Percentiles rank a stretch among this genome's conserved stretches.
Evolutionary conservation across 805 yeast species (phyloP).

Genomic region (Kazachstania viticola): DNA sequence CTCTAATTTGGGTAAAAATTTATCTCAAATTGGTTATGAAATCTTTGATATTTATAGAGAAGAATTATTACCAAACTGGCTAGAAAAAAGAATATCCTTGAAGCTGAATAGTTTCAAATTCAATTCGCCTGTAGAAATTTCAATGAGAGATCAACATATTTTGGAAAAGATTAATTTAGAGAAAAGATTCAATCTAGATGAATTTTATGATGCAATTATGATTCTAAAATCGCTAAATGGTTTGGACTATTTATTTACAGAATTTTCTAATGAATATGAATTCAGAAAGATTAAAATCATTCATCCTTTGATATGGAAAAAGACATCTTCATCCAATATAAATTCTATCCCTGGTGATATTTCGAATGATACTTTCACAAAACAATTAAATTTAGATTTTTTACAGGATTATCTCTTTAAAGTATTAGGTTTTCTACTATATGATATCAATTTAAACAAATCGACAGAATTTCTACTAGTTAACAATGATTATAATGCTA

Average conservation of each 20-base stretch:
- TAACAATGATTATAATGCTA: constrained; percentile 38
- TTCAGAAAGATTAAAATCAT: constrained; percentile 60
- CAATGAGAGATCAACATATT: constrained; percentile 53
- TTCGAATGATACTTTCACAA: constrained; percentile 23
- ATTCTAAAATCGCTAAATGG: constrained; percentile 70
- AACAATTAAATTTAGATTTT: constrained; percentile 11
- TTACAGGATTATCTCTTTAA: constrained; percentile 47
- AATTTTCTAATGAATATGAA: constrained; percentile 60
- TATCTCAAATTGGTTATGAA: constrained; percentile 32
- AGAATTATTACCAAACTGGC: constrained; percentile 42
- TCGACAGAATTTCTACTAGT: constrained; percentile 57
- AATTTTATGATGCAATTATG: constrained; percentile 70
- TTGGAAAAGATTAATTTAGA: constrained; percentile 27
- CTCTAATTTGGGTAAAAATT: constrained; percentile 49
- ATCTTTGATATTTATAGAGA: constrained; percentile 43
- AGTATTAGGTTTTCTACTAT: constrained; percentile 63
- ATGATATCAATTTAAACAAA: constrained; percentile 57
- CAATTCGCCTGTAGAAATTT: constrained; percentile 76
- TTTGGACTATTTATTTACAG: constrained; percentile 44
- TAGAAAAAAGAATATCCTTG: constrained; percentile 45
- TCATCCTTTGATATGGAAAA: constrained; percentile 47
- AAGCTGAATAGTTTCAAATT: constrained; percentile 45
- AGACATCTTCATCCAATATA: constrained; percentile 8
- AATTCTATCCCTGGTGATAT: constrained; percentile 13
- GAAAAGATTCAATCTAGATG: constrained; percentile 45